phyloP scores from a whole-genome alignment of 371 early-diverging fungal species.

The Syncephalastrum racemosum region DNA sequence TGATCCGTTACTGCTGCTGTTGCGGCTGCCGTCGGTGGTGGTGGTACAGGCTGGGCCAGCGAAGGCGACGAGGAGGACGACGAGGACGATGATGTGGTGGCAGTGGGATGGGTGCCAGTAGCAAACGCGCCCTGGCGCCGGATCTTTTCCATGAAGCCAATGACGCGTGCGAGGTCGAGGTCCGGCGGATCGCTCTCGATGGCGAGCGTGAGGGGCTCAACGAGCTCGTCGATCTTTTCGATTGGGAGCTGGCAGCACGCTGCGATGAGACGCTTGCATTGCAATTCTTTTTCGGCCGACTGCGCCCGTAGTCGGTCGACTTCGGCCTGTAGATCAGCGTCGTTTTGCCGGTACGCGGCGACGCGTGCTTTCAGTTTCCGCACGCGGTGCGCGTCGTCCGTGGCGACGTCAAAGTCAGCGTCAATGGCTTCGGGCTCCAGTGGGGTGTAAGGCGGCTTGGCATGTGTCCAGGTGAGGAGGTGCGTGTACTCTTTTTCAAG shows the following conservation, averaged over 20 bases:
- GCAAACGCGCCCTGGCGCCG: constrained; percentile 33
- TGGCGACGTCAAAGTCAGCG: constrained; percentile 3
- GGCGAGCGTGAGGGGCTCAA: constrained; percentile 63
- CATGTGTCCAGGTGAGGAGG: neutral
- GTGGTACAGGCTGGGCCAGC: neutral
- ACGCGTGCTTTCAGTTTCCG: constrained; percentile 41
- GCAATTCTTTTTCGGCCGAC: constrained; percentile 51
- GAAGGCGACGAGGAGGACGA: constrained; percentile 12
- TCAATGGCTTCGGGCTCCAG: constrained; percentile 16
- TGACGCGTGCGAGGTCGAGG: constrained; percentile 50
- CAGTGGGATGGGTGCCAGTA: neutral
- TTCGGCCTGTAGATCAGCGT: constrained; percentile 43
- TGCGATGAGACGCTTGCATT: constrained; percentile 70
- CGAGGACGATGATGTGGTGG: neutral
- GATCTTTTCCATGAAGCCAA: constrained; percentile 56
- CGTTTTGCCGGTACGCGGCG: constrained; percentile 41
- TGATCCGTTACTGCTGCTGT: neutral
- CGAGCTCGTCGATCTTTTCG: constrained; percentile 63
- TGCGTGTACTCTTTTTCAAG: constrained; percentile 28
- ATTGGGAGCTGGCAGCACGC: constrained; percentile 66
- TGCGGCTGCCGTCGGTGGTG: neutral
- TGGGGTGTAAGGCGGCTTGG: neutral
- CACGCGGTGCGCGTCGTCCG: constrained; percentile 25
- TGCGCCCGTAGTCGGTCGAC: constrained; percentile 30
- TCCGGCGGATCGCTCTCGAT: constrained; percentile 72